Evolutionary conservation across 2,329 filamentous ascomycete species (phyloP), one percentile per base, ranked within the genome.

Genomic region (Microdochium nivale): DNA sequence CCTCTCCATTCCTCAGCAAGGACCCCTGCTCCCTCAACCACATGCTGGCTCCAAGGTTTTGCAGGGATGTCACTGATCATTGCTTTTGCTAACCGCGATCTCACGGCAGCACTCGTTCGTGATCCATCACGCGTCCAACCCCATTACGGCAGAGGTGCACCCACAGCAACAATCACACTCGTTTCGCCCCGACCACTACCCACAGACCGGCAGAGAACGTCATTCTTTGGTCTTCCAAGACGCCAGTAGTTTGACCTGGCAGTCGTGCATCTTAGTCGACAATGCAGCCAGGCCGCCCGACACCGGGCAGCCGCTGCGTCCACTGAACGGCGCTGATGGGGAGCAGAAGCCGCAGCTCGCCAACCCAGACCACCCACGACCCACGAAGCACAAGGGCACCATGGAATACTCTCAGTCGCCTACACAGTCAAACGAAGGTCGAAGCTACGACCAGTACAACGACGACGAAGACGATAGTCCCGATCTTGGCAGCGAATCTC

Each of bases 351-450:
- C 50, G 33, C 54, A 51, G 44, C 27, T 53, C 37, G 49, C 51
- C 24, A 44, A 5, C 13, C 9, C 21, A 19, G 40, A 44, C 40
- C 16, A 23, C 16, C 40, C 40, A 3, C 40, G 9, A 19, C 19
- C 10, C 16, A 44, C 7, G 40, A 21, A 44, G 19, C 40, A 19
- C 16, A 60, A 51, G 50, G 54, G 56, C 53, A 74, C 66, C 49
- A 76, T 72, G 67, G 69, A 75, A 30, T 66, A 63, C n/a, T 78
- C 76, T 11, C 73, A 75, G 52, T 78, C 78, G 10, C 75, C 75
- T 1, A 83, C 79, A 1, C 79, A 83, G 62, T 67, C 72, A 53
- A 83, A 83, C 56, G 72, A 75, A 46, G 77, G 71, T 47, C 74
- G 79, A 35, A 79, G 80, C 63, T 83, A 83, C 57, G 73, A 74